Evolutionary conservation across 2,329 filamentous ascomycete genomes (phyloP), one percentile per base, ranked within the genome.

Genomic region (Xylaria digitata): DNA sequence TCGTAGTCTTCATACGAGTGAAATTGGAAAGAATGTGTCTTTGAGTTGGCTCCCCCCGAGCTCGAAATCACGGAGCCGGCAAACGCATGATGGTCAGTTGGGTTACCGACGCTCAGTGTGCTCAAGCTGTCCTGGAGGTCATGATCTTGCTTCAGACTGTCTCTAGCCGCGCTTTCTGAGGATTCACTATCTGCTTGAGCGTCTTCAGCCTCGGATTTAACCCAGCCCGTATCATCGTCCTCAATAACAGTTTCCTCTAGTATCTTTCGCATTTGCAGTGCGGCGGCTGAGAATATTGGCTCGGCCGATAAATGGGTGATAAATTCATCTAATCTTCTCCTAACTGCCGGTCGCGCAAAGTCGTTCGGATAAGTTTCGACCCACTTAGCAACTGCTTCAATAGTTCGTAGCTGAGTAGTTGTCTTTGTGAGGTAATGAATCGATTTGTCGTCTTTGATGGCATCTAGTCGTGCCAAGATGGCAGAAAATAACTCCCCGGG

Each of bases 141-240:
- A 56, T 70, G 54, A 54, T 69, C 69, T 42, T 69, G 70, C 65
- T 67, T 75, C 6, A 61, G 26, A 11, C 52, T 30, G 37, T 68
- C 70, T 55, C 70, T 76, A 19, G 66, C 62, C 15, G 70, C 46
- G 50, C 68, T 76, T 1, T 72, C 69, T 1, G 62, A 54, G 8
- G 61, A 58, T 42, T 77, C 76, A 45, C 63, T 74, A 43, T 69
- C 67, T 9, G 54, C 49, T 46, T 66, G 69, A 23, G 62, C 57
- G 6, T 75, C 75, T 53, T 77, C 77, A 13, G 76, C 87, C 75
- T 98, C 95, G 53, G 89, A 88, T 74, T 90, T 92, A n/a, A 92
- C 93, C 96, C 96, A 99, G 13, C 92, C 90, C 0, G 92, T 92
- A 76, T 99, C 95, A 74, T 98, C 96, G 76, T 98, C 94, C 74